These are phyloP conservation scores for Penicillium flavigenum DNA, from an alignment of 495 filamentous ascomycete genomes.

Conservation along the genomic window DNA sequence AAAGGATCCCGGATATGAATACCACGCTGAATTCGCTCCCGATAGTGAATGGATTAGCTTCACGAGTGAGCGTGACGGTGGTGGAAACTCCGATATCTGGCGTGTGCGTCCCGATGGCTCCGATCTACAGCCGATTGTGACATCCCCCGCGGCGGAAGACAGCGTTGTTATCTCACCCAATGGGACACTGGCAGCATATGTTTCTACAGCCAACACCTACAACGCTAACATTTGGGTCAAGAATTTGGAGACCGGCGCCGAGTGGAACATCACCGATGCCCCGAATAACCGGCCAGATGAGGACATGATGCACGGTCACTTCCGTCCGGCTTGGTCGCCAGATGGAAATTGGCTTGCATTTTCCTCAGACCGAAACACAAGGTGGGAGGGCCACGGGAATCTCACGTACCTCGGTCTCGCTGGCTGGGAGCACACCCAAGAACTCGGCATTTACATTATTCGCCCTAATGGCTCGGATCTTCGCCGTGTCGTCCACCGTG, in stretches of 20 bases:
- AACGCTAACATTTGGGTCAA: conserved; percentile 31
- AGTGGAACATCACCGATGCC: conserved; percentile 31
- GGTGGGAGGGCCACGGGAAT: conserved; percentile 30
- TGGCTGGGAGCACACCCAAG: conserved; percentile 38
- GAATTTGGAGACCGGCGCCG: conserved; percentile 24
- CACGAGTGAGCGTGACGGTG: conserved; percentile 31
- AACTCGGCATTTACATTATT: conserved; percentile 31
- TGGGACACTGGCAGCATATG: conserved; percentile 28
- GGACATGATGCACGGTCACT: conserved; percentile 26
- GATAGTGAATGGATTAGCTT: conserved; percentile 35
- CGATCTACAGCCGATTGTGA: conserved; percentile 23
- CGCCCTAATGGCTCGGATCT: conserved; percentile 31
- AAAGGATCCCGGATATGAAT: conserved; percentile 32
- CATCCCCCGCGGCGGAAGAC: conserved; percentile 27
- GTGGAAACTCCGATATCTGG: conserved; percentile 36
- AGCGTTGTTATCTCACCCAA: conserved; percentile 30
- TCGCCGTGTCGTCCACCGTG: conserved; percentile 18
- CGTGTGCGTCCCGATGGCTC: conserved; percentile 28
- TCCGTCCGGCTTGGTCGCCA: conserved; percentile 32
- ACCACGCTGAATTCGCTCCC: conserved; percentile 36
- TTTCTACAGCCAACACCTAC: conserved; percentile 27
- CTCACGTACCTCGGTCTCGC: conserved; percentile 17
- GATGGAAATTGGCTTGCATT: conserved; percentile 30
- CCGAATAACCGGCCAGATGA: background rate
- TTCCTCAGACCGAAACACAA: conserved; percentile 25